These are phyloP conservation scores for Pseudogymnoascus sp. DNA, from an alignment of 2,329 filamentous ascomycete species.

Conservation along the genomic window DNA sequence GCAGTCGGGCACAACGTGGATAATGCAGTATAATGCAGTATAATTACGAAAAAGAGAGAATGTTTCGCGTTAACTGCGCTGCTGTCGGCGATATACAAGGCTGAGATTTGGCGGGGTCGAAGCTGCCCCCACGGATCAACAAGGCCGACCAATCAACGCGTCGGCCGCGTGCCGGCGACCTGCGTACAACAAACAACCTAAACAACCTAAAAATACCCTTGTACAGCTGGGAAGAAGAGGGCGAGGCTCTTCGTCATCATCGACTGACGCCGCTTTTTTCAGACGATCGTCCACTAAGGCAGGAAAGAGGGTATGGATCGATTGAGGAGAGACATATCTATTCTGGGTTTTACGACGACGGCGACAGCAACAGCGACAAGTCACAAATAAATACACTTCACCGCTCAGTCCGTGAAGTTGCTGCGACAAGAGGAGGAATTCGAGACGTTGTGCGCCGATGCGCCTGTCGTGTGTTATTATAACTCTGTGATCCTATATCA, in stretches of 20 bases:
- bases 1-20: neutral
- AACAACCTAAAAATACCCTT: constrained; percentile 8
- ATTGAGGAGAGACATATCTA: neutral
- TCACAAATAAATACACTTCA: neutral
- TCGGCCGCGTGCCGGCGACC: constrained; percentile 8
- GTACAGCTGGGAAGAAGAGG: neutral
- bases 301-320: constrained; percentile 3
- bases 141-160: constrained; percentile 4
- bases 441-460: neutral
- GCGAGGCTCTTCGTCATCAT: constrained; percentile 7
- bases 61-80: neutral
- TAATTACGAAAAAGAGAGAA: neutral
- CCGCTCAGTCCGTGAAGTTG: neutral
- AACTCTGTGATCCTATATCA: neutral
- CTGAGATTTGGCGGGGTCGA: constrained; percentile 6
- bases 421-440: neutral
- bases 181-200: constrained; percentile 6
- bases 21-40: neutral
- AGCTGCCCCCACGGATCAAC: neutral
- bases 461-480: constrained; percentile 4
- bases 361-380: neutral
- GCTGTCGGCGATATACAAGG: constrained; percentile 5
- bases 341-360: neutral
- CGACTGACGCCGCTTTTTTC: neutral
- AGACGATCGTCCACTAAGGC: neutral